Conservation (phyloP, 2,329 filamentous ascomycete species). For the Cladosporium oxysporum region DNA sequence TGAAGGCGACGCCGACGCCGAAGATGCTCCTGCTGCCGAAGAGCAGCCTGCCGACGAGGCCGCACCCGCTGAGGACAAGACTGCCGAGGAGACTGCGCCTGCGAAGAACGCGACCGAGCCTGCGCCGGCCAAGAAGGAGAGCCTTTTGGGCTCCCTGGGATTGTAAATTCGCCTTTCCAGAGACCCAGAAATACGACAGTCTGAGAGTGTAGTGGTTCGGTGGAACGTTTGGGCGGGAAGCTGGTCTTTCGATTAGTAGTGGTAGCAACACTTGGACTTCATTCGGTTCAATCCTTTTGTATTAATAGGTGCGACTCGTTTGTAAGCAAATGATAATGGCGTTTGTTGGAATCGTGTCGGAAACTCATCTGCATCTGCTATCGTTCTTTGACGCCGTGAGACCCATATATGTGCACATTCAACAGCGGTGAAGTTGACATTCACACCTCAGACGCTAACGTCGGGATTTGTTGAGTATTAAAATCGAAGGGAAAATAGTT, state of each 20-base stretch:
- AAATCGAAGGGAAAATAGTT: conserved; percentile 2
- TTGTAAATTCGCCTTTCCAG: neutral
- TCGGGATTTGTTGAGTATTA: neutral
- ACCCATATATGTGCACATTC: neutral
- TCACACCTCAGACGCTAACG: neutral
- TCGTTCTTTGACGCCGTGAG: neutral
- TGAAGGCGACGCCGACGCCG: neutral
- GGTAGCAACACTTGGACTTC: neutral
- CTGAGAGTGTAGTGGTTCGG: neutral
- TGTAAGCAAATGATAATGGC: neutral
- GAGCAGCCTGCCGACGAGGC: neutral
- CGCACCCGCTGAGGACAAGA: neutral
- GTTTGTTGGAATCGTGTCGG: neutral
- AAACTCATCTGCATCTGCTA: neutral
- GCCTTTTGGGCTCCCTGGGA: neutral
- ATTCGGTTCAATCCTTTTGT: neutral
- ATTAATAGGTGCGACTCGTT: neutral
- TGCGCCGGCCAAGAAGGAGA: neutral
- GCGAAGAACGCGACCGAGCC: neutral
- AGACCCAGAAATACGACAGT: neutral
- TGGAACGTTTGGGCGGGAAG: neutral
- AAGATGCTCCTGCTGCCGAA: neutral
- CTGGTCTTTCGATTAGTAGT: neutral
- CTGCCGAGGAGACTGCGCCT: neutral
- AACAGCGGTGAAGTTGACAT: no score